Base-by-base conservation (phyloP, 2,329 filamentous ascomycete genomes). In the Leptographium wingfieldii region DNA sequence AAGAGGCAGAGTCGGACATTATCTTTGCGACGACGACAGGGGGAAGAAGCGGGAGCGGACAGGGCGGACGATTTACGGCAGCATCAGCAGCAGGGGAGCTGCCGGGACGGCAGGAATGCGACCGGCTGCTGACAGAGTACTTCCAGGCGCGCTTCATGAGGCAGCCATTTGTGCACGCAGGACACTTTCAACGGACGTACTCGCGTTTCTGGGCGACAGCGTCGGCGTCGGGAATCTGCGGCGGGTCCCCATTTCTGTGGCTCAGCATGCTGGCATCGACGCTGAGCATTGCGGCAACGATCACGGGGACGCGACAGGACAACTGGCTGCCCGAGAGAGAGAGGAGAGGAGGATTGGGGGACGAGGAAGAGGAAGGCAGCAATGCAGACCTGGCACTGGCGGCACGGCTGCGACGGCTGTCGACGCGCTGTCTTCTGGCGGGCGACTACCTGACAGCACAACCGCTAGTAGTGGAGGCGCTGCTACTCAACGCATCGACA, bases 261-360 rank as follows among this genome's bases (percentile, higher is more conserved):
- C 68, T 79, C 53, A 79, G 77, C 63, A 75, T 78, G 48, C 68
- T 80, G 55, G 77, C 77, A 61, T 79, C 77, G 6, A 72, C 79
- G 55, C 64, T 80, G 48, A 71, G 70, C 62, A 71, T 72, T 4
- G 75, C 76, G 1, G 68, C 71, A 2, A 56, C 59, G 52, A 43
- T 62, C 6, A 54, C 38, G 5, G 57, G 60, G 25, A 68, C 48
- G 61, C 66, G 56, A 70, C 73, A 61, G 68, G 68, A 31, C 62
- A 69, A 29, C 60, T 58, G 60, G 62, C 59, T 63, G 49, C 40
- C 43, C 10, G 53, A 66, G 53, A 49, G 67, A 63, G 33, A 55
- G 63, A 66, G 60, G 60, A 40, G 43, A 51, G 27, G n/a, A 22
- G 49, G 10, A 16, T 31, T 19, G 16, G 29, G 19, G 51, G 12